Evolutionary conservation across 768 basidiomycete genomes (phyloP).

Genomic region (Naganishia vaughanmartiniae): DNA sequence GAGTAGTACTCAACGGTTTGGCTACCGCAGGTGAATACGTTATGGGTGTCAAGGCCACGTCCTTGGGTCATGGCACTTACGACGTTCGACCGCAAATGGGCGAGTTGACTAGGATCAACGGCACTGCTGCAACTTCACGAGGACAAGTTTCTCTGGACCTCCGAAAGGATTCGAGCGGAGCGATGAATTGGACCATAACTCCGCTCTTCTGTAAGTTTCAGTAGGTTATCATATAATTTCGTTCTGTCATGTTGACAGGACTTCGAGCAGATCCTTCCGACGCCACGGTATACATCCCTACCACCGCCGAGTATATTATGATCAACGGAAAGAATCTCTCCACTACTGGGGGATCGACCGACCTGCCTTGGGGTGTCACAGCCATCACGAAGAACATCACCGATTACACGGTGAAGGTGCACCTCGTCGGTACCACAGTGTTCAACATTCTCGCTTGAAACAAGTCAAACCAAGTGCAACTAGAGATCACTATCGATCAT

Average conservation of each 20-base stretch:
- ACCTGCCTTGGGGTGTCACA: slow-evolving; percentile 2
- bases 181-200: slow-evolving; percentile 9
- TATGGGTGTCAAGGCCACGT: slow-evolving; percentile 15
- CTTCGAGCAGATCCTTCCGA: slow-evolving; percentile 7
- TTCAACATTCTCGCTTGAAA: slow-evolving; percentile 9
- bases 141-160: slow-evolving; percentile 7
- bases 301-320: slow-evolving; percentile 2
- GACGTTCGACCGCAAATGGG: slow-evolving; percentile 10
- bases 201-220: slow-evolving; percentile 14
- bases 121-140: slow-evolving; percentile 4
- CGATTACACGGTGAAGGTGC: slow-evolving; percentile 19
- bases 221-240: neutral
- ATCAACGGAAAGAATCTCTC: slow-evolving; percentile 10
- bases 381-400: slow-evolving; percentile 7
- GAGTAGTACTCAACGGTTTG: neutral
- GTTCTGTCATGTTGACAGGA: neutral
- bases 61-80: slow-evolving; percentile 10
- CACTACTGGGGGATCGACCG: neutral
- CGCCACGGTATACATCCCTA: slow-evolving; percentile 12
- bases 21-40: neutral
- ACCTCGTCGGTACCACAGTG: slow-evolving; percentile 6
- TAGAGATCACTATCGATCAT: too few relatives aligned
- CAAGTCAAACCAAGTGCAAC: too few relatives aligned
- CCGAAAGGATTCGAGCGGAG: neutral
- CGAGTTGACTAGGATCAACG: slow-evolving; percentile 8